Conservation (phyloP, 2,329 filamentous ascomycete species). For the Talaromyces sp. region DNA sequence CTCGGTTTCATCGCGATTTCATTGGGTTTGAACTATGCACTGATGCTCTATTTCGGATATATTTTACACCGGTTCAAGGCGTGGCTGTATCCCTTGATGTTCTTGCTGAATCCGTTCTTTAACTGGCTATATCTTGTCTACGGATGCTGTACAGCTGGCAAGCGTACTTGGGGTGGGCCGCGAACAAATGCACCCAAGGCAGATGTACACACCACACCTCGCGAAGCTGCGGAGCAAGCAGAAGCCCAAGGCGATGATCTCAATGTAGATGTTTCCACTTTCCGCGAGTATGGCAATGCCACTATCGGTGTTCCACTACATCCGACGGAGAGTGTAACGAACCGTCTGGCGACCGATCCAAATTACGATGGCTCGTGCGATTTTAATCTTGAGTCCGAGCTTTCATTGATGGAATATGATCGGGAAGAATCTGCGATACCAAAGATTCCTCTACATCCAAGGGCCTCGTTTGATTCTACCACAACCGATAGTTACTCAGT, state of each 20-base stretch:
- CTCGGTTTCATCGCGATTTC: constrained; percentile 93
- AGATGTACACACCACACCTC: constrained; percentile 69
- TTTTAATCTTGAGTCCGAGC: constrained; percentile 65
- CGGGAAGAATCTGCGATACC: constrained; percentile 46
- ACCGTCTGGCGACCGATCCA: constrained; percentile 31
- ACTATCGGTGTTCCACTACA: constrained; percentile 56
- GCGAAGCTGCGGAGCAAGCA: constrained; percentile 79
- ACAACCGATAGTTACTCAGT: constrained; percentile 60
- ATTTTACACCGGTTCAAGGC: constrained; percentile 88
- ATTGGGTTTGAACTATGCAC: constrained; percentile 84
- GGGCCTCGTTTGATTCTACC: constrained; percentile 66
- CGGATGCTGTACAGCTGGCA: constrained; percentile 89
- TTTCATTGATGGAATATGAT: constrained; percentile 52
- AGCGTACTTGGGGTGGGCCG: constrained; percentile 93
- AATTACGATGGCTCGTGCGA: constrained; percentile 70
- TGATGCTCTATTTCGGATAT: constrained; percentile 94
- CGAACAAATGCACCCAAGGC: constrained; percentile 83
- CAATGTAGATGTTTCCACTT: constrained; percentile 84
- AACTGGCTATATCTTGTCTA: constrained; percentile 99
- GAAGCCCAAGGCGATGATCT: constrained; percentile 78
- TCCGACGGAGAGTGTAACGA: constrained; percentile 71
- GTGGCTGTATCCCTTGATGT: constrained; percentile 94
- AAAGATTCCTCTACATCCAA: constrained; percentile 50
- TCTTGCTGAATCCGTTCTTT: constrained; percentile 90
- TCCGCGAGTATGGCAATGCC: constrained; percentile 52